A percentile compares a stretch with the other conserved stretches of the same genome.
Conservation (phyloP, 2,329 filamentous ascomycete species). For the Arthrocladium fulminans region DNA sequence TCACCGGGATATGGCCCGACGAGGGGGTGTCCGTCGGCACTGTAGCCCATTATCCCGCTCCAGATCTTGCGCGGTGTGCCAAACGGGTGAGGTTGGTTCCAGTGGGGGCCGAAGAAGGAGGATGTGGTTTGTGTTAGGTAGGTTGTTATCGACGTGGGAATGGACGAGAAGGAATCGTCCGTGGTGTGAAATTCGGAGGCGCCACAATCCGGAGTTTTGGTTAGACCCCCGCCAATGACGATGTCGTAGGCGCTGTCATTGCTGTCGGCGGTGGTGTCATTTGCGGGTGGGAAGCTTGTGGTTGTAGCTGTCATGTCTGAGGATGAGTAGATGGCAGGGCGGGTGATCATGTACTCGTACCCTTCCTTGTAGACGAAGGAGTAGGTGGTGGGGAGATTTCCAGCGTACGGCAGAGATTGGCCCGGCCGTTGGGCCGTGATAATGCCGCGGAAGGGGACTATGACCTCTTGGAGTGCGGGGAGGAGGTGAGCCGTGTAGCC, state of each 20-base stretch:
- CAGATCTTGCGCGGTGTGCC: constrained; percentile 41
- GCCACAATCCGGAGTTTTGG: constrained; percentile 14
- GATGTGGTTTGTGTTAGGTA: constrained; percentile 24
- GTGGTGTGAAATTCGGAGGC: constrained; percentile 20
- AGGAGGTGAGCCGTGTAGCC: constrained; percentile 43
- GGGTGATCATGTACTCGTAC: constrained; percentile 32
- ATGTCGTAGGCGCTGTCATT: constrained; percentile 27
- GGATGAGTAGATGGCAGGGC: constrained; percentile 13
- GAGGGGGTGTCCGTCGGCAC: constrained; percentile 45
- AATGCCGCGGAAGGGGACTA: constrained; percentile 45
- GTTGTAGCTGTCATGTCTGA: neutral
- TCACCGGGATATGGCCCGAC: constrained; percentile 40
- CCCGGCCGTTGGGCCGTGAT: constrained; percentile 37
- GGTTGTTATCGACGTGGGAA: neutral
- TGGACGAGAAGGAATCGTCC: constrained; percentile 23
- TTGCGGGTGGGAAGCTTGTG: neutral
- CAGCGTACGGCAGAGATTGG: constrained; percentile 19
- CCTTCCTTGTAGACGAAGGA: constrained; percentile 24
- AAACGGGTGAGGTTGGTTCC: constrained; percentile 35
- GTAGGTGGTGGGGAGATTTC: constrained; percentile 20
- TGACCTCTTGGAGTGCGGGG: constrained; percentile 37
- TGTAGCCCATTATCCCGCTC: constrained; percentile 52
- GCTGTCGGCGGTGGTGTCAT: neutral
- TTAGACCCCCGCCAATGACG: constrained; percentile 23
- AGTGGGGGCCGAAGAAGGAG: constrained; percentile 30